Evolutionary conservation across 257 asterid species (phyloP).

Genomic region (Nicotiana tomentosiformis): DNA sequence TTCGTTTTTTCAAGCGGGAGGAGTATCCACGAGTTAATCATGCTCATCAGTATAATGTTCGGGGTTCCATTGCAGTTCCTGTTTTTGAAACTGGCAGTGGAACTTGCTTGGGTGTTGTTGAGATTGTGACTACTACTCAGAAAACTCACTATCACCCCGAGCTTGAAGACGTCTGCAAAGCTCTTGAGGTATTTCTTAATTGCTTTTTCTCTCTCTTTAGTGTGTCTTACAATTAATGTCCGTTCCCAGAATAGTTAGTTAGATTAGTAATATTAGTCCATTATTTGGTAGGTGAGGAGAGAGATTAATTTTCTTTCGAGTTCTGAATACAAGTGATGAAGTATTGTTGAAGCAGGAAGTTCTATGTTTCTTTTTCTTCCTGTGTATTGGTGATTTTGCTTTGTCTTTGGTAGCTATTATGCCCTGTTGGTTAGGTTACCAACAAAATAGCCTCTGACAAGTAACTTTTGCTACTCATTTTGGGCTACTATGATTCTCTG

Average conservation of each 20-base stretch:
- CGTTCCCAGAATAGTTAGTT: not conserved
- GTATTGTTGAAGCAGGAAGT: not conserved
- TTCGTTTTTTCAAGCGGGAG: constrained; percentile 53
- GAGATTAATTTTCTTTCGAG: not conserved
- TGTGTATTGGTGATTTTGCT: not conserved
- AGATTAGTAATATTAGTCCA: not conserved
- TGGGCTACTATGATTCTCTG: not conserved
- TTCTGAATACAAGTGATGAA: not conserved
- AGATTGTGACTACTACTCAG: constrained; percentile 58
- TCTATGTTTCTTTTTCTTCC: not conserved
- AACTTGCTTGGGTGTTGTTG: constrained; percentile 72
- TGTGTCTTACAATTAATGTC: not conserved
- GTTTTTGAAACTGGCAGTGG: constrained; percentile 64
- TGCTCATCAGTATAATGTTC: constrained; percentile 47
- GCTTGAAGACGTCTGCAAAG: constrained; percentile 59
- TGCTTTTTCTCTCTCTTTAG: not conserved
- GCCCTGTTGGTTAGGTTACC: not conserved
- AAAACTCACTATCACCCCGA: constrained; percentile 47
- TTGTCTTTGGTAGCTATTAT: not conserved
- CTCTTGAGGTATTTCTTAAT: constrained; percentile 49
- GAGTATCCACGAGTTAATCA: constrained; percentile 56
- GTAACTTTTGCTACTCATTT: not conserved
- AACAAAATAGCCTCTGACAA: not conserved
- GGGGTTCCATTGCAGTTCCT: constrained; percentile 76
- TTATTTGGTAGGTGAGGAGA: not conserved